Conservation (phyloP, 345 rosid species). For the Carallia brachiata region DNA sequence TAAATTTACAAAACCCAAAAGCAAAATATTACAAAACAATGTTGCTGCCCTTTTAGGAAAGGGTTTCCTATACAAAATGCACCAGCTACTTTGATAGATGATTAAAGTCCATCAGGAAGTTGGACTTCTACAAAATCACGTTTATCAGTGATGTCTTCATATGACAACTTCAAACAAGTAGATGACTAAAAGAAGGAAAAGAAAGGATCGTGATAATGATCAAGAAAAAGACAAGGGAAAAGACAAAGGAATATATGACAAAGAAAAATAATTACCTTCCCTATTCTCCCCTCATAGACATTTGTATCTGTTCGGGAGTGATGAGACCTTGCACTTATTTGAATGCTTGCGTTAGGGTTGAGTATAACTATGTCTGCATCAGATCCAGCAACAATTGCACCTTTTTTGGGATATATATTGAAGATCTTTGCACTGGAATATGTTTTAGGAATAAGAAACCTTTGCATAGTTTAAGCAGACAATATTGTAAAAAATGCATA, state of each 20-base stretch:
- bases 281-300: constrained; percentile 73
- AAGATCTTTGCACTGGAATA: constrained; percentile 80
- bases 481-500: not conserved
- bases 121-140: too few species aligned
- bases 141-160: too few species aligned
- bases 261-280: constrained; percentile 50
- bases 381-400: constrained; percentile 88
- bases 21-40: too few species aligned
- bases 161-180: too few species aligned
- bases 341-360: constrained; percentile 81
- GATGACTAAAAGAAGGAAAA: too few species aligned
- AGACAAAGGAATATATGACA: not conserved
- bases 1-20: too few species aligned
- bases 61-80: too few species aligned
- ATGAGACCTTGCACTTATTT: constrained; percentile 67
- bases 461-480: not conserved
- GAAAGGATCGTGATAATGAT: too few species aligned
- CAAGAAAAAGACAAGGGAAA: not conserved
- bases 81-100: too few species aligned
- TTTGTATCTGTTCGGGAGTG: constrained; percentile 89
- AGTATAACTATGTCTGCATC: constrained; percentile 94
- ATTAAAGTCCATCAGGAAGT: too few species aligned
- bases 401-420: constrained; percentile 89
- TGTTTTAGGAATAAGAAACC: not conserved
- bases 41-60: too few species aligned